Percentiles rank a stretch among this genome's conserved stretches.
These are phyloP conservation scores for Erythrophleum ivorense DNA, from an alignment of 331 rosid genomes.

Conservation along the genomic window DNA sequence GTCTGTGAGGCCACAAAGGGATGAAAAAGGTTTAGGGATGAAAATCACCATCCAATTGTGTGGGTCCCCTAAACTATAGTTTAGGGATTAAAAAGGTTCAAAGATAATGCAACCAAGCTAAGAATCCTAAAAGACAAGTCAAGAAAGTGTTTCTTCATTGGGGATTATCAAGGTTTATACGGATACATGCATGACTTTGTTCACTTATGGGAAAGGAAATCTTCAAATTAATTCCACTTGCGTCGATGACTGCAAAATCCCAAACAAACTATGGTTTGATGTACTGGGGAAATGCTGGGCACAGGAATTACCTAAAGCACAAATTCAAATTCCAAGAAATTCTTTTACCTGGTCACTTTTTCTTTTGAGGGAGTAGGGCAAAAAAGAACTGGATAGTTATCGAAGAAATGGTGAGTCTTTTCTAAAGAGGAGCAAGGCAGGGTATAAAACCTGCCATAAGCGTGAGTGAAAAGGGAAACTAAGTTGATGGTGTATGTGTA, in stretches of 20 bases:
- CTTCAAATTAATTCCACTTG: constrained; percentile 35
- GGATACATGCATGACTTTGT: constrained; percentile 37
- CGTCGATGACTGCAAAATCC: not conserved
- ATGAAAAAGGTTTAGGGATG: not conserved
- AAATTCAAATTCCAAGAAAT: constrained; percentile 49
- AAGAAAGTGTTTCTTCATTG: not conserved
- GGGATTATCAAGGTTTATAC: constrained; percentile 37
- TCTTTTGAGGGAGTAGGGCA: constrained; percentile 27
- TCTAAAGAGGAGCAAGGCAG: constrained; percentile 53
- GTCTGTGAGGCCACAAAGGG: constrained; percentile 4
- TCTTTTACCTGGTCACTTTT: constrained; percentile 49
- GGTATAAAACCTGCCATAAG: constrained; percentile 53
- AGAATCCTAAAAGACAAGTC: not conserved
- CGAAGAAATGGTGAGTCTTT: constrained; percentile 53
- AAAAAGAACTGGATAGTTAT: constrained; percentile 37
- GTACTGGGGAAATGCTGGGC: not conserved
- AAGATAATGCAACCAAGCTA: constrained; percentile 32
- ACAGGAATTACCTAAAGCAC: constrained; percentile 19
- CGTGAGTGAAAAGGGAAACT: constrained; percentile 64
- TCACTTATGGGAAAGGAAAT: constrained; percentile 23
- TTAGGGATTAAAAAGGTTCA: constrained; percentile 6
- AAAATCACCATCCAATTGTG: constrained; percentile 8
- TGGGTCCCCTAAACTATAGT: constrained; percentile 31
- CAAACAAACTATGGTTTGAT: not conserved
- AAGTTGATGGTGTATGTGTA: constrained; percentile 52